Evolutionary conservation across 495 filamentous ascomycete species (phyloP).

Genomic region (Oidiodendron maius): DNA sequence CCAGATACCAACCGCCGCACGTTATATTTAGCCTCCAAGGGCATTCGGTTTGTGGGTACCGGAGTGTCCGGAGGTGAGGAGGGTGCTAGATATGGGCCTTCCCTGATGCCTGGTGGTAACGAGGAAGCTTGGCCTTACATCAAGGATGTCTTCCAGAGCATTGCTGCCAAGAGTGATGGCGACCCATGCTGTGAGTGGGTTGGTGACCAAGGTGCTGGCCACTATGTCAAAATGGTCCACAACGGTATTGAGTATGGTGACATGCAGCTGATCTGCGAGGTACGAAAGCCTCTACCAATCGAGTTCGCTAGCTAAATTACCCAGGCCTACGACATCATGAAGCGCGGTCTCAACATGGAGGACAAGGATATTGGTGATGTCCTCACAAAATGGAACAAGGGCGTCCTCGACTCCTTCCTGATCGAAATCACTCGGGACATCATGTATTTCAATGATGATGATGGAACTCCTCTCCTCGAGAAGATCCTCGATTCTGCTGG

Average conservation of each 20-base stretch:
- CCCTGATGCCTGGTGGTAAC: slow-evolving; percentile 97
- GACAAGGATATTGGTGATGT: slow-evolving; percentile 93
- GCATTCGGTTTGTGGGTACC: slow-evolving; percentile 91
- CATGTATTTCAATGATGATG: slow-evolving; percentile 93
- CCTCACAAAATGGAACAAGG: slow-evolving; percentile 94
- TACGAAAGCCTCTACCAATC: slow-evolving; percentile 32
- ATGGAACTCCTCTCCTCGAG: slow-evolving; percentile 84
- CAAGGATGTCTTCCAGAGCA: slow-evolving; percentile 98
- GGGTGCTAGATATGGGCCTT: slow-evolving; percentile 94
- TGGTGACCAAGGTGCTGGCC: slow-evolving; percentile 96
- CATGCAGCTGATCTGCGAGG: slow-evolving; percentile 99
- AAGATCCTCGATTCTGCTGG: slow-evolving; percentile 99
- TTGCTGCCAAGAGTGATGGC: slow-evolving; percentile 91
- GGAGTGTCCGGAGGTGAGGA: slow-evolving; percentile 99
- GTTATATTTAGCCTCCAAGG: slow-evolving; percentile 75
- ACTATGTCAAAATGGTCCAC: slow-evolving; percentile 99
- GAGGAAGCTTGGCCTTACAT: slow-evolving; percentile 97
- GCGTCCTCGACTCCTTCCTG: slow-evolving; percentile 97
- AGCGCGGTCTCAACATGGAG: slow-evolving; percentile 81
- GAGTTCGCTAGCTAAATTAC: slow-evolving; percentile 16
- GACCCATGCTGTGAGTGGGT: slow-evolving; percentile 99
- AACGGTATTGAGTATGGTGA: slow-evolving; percentile 99
- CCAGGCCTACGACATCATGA: slow-evolving; percentile 98
- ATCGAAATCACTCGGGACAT: slow-evolving; percentile 99
- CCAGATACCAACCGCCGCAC: slow-evolving; percentile 97